These are phyloP conservation scores for Exophiala phaeomuriformis DNA, from an alignment of 2,329 filamentous ascomycete species.

Conservation along the genomic window DNA sequence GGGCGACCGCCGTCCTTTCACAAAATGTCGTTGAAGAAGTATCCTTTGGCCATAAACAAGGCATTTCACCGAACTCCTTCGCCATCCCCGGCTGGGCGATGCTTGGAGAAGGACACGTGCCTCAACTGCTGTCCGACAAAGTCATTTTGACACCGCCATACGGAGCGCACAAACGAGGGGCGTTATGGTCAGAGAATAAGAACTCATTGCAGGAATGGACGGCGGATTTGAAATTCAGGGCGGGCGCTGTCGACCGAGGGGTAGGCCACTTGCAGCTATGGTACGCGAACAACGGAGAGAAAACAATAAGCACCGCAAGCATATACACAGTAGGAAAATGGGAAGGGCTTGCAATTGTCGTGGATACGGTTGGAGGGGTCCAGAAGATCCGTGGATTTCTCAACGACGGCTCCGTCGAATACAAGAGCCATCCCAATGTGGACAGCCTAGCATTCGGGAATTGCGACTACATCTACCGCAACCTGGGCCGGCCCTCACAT, in stretches of 20 bases:
- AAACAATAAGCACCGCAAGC: slow-evolving; percentile 61
- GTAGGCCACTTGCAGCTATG: slow-evolving; percentile 90
- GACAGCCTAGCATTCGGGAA: slow-evolving; percentile 88
- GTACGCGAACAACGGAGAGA: slow-evolving; percentile 66
- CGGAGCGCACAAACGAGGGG: slow-evolving; percentile 76
- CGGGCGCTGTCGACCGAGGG: slow-evolving; percentile 73
- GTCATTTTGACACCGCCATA: slow-evolving; percentile 83
- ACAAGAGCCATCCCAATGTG: slow-evolving; percentile 64
- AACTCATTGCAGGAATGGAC: slow-evolving; percentile 59
- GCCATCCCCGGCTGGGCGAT: slow-evolving; percentile 51
- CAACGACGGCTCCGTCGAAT: slow-evolving; percentile 82
- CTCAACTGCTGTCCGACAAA: slow-evolving; percentile 72
- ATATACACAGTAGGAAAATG: slow-evolving; percentile 80
- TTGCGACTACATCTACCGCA: slow-evolving; percentile 85
- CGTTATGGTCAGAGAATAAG: slow-evolving; percentile 66
- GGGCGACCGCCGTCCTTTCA: slow-evolving; percentile 12
- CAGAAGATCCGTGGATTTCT: slow-evolving; percentile 83
- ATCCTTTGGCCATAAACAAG: slow-evolving; percentile 33
- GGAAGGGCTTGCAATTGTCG: slow-evolving; percentile 78
- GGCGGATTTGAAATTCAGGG: slow-evolving; percentile 79
- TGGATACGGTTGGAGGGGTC: slow-evolving; percentile 73
- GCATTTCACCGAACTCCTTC: slow-evolving; percentile 53
- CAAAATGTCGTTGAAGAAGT: slow-evolving; percentile 24
- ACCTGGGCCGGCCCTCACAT: slow-evolving; percentile 75
- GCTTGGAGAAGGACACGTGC: slow-evolving; percentile 48